Evolutionary conservation across 495 filamentous ascomycete genomes (phyloP).

Genomic region (Hyaloscypha bicolor): DNA sequence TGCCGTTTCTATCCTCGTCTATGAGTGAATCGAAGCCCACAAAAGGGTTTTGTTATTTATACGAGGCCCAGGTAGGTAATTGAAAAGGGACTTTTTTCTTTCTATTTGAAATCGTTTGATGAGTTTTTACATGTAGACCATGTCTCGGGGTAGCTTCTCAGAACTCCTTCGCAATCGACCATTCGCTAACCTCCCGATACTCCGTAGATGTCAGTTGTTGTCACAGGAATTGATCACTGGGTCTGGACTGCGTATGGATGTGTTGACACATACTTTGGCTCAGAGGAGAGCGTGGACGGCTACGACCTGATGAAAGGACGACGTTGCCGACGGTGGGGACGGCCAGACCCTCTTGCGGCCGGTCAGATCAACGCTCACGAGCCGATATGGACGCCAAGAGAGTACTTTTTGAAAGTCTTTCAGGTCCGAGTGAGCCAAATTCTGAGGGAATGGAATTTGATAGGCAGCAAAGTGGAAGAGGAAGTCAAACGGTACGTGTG

Average conservation of each 20-base stretch:
- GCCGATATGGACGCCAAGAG: constrained; percentile 13
- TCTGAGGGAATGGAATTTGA: constrained; percentile 8
- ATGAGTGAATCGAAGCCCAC: neutral
- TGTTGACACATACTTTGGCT: constrained; percentile 17
- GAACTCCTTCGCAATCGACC: no score
- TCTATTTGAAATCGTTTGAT: no score
- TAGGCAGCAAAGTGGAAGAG: neutral
- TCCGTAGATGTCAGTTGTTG: constrained; percentile 2
- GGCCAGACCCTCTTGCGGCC: constrained; percentile 4
- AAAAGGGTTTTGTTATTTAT: constrained; percentile 4
- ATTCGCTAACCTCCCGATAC: no score
- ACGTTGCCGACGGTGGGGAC: neutral
- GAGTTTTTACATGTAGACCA: no score
- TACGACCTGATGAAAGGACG: neutral
- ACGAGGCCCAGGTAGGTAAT: constrained; percentile 11
- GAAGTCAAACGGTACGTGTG: constrained; percentile 5
- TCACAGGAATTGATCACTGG: constrained; percentile 19
- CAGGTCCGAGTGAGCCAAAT: constrained; percentile 1
- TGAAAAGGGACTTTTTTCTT: no score
- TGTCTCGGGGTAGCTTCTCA: no score
- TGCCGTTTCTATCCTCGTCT: neutral
- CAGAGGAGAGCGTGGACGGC: neutral
- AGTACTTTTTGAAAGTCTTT: constrained; percentile 12
- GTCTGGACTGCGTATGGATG: constrained; percentile 11
- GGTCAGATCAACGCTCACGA: constrained; percentile 3